Evolutionary conservation across 2,329 filamentous ascomycete species (phyloP).

Genomic region (Drechslerella stenobrocha): DNA sequence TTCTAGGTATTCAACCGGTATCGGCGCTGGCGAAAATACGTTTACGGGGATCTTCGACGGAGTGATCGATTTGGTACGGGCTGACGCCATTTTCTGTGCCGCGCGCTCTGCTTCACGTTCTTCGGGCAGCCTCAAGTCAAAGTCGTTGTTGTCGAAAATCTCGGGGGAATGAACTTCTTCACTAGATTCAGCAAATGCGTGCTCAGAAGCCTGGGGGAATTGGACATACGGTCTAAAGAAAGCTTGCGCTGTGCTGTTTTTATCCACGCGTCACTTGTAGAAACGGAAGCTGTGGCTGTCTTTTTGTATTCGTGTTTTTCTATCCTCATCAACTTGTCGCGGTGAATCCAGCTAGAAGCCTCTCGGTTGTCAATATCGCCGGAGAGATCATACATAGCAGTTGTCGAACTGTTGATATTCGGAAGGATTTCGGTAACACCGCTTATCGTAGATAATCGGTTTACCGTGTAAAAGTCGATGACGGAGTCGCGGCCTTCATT

Average conservation of each 20-base stretch:
- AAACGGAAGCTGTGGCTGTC: slow-evolving; percentile 27
- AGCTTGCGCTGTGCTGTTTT: slow-evolving; percentile 54
- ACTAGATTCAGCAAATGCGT: slow-evolving; percentile 21
- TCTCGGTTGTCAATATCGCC: slow-evolving; percentile 50
- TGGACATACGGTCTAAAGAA: slow-evolving; percentile 48
- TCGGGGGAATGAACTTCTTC: slow-evolving; percentile 56
- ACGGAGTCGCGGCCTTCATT: slow-evolving; percentile 52
- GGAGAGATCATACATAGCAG: slow-evolving; percentile 46
- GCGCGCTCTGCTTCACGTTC: slow-evolving; percentile 69
- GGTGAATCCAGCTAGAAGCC: slow-evolving; percentile 53
- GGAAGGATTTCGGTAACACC: slow-evolving; percentile 49
- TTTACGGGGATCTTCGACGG: slow-evolving; percentile 83
- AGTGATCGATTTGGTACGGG: slow-evolving; percentile 47
- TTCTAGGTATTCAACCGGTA: slow-evolving; percentile 72
- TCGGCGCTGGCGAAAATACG: slow-evolving; percentile 75
- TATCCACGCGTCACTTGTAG: slow-evolving; percentile 66
- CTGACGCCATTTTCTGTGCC: slow-evolving; percentile 62
- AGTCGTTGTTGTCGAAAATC: slow-evolving; percentile 59
- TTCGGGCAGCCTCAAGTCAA: slow-evolving; percentile 76
- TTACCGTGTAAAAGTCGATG: slow-evolving; percentile 51
- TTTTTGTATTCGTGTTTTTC: slow-evolving; percentile 44
- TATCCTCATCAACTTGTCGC: slow-evolving; percentile 52
- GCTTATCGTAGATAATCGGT: slow-evolving; percentile 50
- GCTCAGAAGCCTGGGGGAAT: slow-evolving; percentile 43
- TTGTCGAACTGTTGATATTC: slow-evolving; percentile 48